A percentile compares a stretch with the other conserved stretches of the same genome.
These are phyloP conservation scores for Albatrellus ellisii DNA, from an alignment of 768 basidiomycete species.

Conservation along the genomic window DNA sequence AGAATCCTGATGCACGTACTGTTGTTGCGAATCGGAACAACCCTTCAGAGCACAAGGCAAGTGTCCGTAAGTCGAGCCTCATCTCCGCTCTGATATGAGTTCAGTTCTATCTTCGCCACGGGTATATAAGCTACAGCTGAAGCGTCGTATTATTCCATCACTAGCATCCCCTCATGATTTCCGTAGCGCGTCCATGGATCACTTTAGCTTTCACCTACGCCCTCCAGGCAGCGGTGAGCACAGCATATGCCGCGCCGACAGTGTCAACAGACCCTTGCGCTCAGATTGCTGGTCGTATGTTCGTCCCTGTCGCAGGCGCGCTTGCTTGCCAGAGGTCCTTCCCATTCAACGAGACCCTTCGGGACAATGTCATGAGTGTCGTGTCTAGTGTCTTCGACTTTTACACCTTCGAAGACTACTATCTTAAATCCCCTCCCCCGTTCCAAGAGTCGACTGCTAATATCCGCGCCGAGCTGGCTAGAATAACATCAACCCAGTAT, in stretches of 20 bases:
- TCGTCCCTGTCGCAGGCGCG: slow-evolving; percentile 38
- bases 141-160: no score
- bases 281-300: slow-evolving; percentile 24
- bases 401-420: slow-evolving; percentile 28
- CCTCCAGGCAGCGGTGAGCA: neutral
- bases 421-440: slow-evolving; percentile 23
- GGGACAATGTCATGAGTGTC: slow-evolving; percentile 22
- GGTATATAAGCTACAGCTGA: no score
- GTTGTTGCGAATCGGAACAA: no score
- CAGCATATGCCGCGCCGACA: neutral
- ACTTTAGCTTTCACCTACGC: neutral
- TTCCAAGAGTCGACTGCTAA: slow-evolving; percentile 37
- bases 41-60: no score
- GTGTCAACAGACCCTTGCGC: slow-evolving; percentile 22
- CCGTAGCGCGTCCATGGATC: no score
- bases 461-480: slow-evolving; percentile 35
- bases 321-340: slow-evolving; percentile 29
- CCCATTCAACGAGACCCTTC: slow-evolving; percentile 24
- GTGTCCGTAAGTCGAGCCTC: no score
- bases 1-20: no score
- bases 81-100: no score
- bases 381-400: slow-evolving; percentile 25
- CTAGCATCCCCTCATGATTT: no score
- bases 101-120: no score
- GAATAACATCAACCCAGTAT: slow-evolving; percentile 35